phyloP scores from a whole-genome alignment of 1,284 basidiomycete genomes.

The Sporisorium scitamineum region DNA sequence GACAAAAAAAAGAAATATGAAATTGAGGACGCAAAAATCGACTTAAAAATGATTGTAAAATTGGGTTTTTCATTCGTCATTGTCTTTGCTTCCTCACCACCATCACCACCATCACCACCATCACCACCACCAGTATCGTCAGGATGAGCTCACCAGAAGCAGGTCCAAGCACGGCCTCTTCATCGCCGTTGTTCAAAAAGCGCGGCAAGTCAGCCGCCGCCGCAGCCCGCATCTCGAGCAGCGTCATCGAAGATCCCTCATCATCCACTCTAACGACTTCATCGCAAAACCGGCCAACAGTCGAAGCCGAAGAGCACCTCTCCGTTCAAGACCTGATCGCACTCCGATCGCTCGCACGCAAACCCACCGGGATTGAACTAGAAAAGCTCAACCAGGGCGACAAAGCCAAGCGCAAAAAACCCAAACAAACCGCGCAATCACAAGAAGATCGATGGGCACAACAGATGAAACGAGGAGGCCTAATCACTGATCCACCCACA shows the following conservation, averaged over 20 bases:
- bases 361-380: conserved; percentile 86
- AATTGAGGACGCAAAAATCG: conserved; percentile 6
- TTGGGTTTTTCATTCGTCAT: background rate
- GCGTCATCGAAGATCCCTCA: conserved; percentile 1
- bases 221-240: conserved; percentile 13
- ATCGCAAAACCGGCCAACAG: background rate
- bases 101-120: conserved; percentile 6
- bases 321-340: conserved; percentile 84
- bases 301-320: background rate
- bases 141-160: conserved; percentile 29
- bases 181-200: conserved; percentile 30
- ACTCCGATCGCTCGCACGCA: conserved; percentile 78
- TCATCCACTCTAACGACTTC: background rate
- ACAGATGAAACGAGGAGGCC: conserved; percentile 51
- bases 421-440: conserved; percentile 2
- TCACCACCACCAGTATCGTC: background rate
- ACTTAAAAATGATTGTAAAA: background rate
- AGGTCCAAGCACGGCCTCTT: conserved; percentile 10
- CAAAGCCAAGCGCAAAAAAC: conserved; percentile 72
- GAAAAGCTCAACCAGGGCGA: conserved; percentile 87
- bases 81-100: background rate
- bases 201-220: conserved; percentile 7
- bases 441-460: conserved; percentile 40
- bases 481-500: background rate
- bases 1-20: background rate